phyloP scores from a whole-genome alignment of 768 basidiomycete species.

The Podaxis sp. region DNA sequence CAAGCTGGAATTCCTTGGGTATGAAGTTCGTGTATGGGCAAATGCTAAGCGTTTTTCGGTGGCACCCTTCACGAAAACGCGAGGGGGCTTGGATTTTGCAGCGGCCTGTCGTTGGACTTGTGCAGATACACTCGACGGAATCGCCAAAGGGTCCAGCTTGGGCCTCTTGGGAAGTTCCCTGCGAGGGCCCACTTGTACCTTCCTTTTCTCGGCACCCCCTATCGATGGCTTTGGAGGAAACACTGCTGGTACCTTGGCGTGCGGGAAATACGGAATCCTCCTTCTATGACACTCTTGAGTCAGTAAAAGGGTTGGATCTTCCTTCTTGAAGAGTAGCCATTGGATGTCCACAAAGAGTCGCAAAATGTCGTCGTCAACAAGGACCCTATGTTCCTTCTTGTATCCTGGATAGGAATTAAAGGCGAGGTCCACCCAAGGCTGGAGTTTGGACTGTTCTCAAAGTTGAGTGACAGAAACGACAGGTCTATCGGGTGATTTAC shows the following conservation, averaged over 20 bases:
- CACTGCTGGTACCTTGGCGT: not conserved
- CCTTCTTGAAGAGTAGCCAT: slow-evolving; percentile 17
- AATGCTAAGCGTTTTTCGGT: not conserved
- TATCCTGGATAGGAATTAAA: not conserved
- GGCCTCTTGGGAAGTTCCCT: not conserved
- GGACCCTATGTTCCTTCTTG: not conserved
- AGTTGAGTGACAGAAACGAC: not conserved
- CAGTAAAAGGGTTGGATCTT: not conserved
- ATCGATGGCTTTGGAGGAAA: not conserved
- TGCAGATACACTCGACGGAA: not conserved
- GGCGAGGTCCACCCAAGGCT: slow-evolving; percentile 5
- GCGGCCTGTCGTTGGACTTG: not conserved
- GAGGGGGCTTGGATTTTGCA: not conserved
- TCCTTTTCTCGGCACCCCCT: not conserved
- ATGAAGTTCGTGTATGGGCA: not conserved
- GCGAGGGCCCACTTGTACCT: not conserved
- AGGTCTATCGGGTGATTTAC: not conserved
- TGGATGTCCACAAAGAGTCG: slow-evolving; percentile 18
- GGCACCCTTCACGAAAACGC: not conserved
- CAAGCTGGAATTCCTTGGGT: not conserved
- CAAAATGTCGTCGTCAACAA: not conserved
- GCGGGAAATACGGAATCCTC: not conserved
- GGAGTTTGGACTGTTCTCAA: not conserved
- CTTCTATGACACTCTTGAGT: not conserved
- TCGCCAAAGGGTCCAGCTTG: not conserved